Evolutionary conservation across 768 basidiomycete genomes (phyloP).

Genomic region (Trametes meyenii): DNA sequence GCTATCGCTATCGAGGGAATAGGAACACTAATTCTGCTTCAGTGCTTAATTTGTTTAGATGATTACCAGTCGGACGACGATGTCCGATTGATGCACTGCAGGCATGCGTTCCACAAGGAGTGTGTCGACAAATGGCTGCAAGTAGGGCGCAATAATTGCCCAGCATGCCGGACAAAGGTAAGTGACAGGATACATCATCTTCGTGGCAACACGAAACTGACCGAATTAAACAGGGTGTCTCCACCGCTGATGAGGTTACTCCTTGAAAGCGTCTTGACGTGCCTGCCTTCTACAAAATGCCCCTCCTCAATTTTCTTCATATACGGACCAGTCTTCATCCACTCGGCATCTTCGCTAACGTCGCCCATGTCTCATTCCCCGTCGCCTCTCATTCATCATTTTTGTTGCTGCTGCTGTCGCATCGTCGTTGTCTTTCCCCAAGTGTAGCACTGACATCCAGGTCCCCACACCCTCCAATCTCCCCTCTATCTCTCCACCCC

Average conservation of each 20-base stretch:
- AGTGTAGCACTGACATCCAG: conserved; percentile 12
- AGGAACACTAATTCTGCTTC: background rate
- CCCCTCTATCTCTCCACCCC: background rate
- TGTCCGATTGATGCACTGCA: conserved; percentile 77
- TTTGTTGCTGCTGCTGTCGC: conserved; percentile 10
- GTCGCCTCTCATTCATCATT: background rate
- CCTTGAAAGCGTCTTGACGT: background rate
- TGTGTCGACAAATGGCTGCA: conserved; percentile 89
- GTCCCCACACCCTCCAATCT: background rate
- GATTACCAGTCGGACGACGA: conserved; percentile 82
- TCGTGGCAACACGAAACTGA: background rate
- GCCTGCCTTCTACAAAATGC: background rate
- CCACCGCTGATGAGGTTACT: conserved; percentile 20
- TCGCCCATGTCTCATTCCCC: background rate
- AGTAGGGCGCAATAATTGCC: conserved; percentile 87
- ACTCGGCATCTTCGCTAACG: background rate
- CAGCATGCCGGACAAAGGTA: conserved; percentile 83
- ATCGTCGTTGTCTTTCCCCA: conserved; percentile 5
- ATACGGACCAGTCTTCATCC: background rate
- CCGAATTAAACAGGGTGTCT: conserved; percentile 20
- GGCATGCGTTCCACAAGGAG: conserved; percentile 86
- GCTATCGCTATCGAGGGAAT: background rate
- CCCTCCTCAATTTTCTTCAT: background rate
- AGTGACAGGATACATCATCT: conserved; percentile 25
- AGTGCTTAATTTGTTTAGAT: conserved; percentile 88